Percentiles rank a stretch among this genome's conserved stretches.
Conservation (phyloP, 306 rosid species). For the Cicer yamashitae region DNA sequence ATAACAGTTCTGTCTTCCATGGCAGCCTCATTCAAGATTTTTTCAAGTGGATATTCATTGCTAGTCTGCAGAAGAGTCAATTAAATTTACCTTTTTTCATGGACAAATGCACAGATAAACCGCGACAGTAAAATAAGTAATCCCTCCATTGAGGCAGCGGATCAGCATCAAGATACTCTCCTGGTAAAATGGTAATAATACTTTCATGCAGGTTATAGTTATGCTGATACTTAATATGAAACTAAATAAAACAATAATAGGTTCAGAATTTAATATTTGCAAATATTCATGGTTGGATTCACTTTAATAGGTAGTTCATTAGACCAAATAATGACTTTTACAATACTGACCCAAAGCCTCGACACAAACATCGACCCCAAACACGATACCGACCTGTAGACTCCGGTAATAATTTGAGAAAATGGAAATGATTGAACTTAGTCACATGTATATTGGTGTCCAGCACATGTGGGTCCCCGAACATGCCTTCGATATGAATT, state of each 20-base stretch:
- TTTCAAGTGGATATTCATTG: constrained; percentile 65
- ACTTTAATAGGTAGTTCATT: not conserved
- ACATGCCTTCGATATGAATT: no score
- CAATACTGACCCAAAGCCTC: not conserved
- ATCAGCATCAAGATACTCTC: constrained; percentile 26
- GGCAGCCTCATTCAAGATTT: constrained; percentile 72
- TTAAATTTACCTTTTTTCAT: constrained; percentile 23
- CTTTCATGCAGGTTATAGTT: constrained; percentile 15
- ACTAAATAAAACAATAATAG: constrained; percentile 17
- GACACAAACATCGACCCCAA: no score
- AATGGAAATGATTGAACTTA: no score
- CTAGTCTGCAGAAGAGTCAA: constrained; percentile 51
- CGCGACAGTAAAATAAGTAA: constrained; percentile 37
- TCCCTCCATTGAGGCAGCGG: constrained; percentile 38
- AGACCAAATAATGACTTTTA: constrained; percentile 6
- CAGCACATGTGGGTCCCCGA: no score
- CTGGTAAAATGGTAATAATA: constrained; percentile 30
- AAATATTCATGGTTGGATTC: not conserved
- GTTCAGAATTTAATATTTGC: not conserved
- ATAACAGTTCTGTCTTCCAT: constrained; percentile 82
- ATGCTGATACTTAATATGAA: constrained; percentile 8
- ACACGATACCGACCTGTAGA: no score
- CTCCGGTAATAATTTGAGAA: no score
- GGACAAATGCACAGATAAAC: constrained; percentile 34
- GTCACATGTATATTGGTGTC: no score